Percentiles rank a stretch among this genome's conserved stretches.
Conservation (phyloP, 2,329 filamentous ascomycete species). For the Cladosporium sp. region DNA sequence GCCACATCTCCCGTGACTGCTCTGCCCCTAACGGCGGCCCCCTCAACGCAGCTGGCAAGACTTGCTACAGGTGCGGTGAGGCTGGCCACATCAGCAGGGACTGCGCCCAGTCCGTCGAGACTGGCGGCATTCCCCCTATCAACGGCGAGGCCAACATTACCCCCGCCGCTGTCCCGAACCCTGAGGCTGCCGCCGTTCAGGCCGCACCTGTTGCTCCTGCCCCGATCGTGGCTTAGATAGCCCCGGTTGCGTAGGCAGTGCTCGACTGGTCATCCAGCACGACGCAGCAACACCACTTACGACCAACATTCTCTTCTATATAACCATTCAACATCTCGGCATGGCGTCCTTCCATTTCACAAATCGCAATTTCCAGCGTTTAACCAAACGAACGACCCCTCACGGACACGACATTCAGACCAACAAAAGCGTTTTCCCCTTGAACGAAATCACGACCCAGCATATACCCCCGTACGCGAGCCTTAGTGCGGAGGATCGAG, state of each 20-base stretch:
- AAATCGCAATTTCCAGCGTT: constrained; percentile 9
- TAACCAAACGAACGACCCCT: constrained; percentile 18
- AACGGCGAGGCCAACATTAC: constrained; percentile 26
- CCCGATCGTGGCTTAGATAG: constrained; percentile 10
- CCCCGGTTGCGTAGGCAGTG: background rate
- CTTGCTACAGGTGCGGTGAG: constrained; percentile 96
- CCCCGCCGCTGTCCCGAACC: constrained; percentile 29
- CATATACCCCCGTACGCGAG: constrained; percentile 13
- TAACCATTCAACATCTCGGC: constrained; percentile 13
- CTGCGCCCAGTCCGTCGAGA: constrained; percentile 69
- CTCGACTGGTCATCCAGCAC: constrained; percentile 7
- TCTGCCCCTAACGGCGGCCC: constrained; percentile 94
- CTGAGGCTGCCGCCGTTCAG: constrained; percentile 9
- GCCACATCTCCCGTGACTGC: constrained; percentile 91
- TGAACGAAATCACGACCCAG: constrained; percentile 16
- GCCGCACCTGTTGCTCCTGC: constrained; percentile 9
- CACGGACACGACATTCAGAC: constrained; percentile 23
- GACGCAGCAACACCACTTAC: constrained; percentile 18
- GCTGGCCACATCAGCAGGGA: constrained; percentile 94
- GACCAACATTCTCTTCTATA: constrained; percentile 13
- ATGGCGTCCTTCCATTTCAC: constrained; percentile 11
- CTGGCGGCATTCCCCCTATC: constrained; percentile 27
- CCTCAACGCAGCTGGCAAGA: constrained; percentile 93
- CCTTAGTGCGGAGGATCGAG: constrained; percentile 11
- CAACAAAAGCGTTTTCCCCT: constrained; percentile 16